Evolutionary conservation across 2,329 filamentous ascomycete species (phyloP), one percentile per base, ranked within the genome.

Genomic region (Pseudocercospora musae): DNA sequence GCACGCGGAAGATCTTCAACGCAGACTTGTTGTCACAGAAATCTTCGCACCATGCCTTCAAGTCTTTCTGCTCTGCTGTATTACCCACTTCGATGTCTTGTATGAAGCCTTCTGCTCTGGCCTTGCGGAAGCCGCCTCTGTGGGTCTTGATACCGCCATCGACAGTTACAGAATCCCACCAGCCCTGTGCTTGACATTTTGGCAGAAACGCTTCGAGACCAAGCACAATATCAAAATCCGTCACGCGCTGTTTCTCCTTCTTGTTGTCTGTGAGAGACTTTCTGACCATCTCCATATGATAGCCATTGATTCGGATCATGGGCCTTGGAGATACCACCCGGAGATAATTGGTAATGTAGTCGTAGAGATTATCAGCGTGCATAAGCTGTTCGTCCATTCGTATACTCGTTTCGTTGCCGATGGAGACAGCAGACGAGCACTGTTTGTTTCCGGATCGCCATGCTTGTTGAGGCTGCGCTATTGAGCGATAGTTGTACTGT

Each of bases 21-120:
- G 78, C 78, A 0, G 85, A 80, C 21, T 79, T 77, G 66, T 82
- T 85, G 2, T 82, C 82, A 69, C 85, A 87, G 76, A 86, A 93
- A 42, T 83, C 82, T 62, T 88, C 84, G 69, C 88, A 91, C 89
- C 89, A 92, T 62, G 87, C 83, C 21, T 73, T 73, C 10, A 87
- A 73, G 20, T 69, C 76, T 18, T n/a, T 18, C 37, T 70, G 81
- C 71, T 75, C 77, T 54, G 5, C 62, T 68, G 63, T 68, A 9
- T 66, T 62, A 10, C 79, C 79, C 10, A 82, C 73, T 67, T 84
- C 80, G 59, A 83, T 74, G 62, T 78, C 77, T 62, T 79, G 77
- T 57, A 74, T 77, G 27, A 70, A 72, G 3, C 77, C 79, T 2
- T 83, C 81, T 0, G 81, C 85, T 3, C 82, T 76, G 4, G 77